These are phyloP conservation scores for Apium graveolens DNA, from an alignment of 129 eudicot species.

Conservation along the genomic window DNA sequence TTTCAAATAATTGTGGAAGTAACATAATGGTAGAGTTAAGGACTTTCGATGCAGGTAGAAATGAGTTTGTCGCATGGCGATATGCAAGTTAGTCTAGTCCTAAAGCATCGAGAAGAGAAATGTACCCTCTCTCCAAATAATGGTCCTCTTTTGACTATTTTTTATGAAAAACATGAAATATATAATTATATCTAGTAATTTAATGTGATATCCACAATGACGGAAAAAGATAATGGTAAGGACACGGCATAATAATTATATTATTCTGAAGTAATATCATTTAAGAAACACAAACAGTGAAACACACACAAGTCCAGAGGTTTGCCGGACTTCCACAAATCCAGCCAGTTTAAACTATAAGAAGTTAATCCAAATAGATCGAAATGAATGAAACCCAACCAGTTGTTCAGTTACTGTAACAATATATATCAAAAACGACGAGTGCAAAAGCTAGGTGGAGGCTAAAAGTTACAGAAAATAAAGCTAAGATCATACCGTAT, in stretches of 20 bases:
- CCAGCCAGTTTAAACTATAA: not conserved
- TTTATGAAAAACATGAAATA: not conserved
- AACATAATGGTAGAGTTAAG: not conserved
- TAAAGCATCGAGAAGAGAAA: not conserved
- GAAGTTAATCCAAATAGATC: not conserved
- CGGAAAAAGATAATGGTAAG: not conserved
- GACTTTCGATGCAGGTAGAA: not conserved
- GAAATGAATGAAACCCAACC: not conserved
- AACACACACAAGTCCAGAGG: not conserved
- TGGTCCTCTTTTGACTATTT: not conserved
- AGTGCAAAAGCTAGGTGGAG: not conserved
- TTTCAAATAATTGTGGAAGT: not conserved
- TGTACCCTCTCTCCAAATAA: not conserved
- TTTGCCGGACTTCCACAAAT: no score
- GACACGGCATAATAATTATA: not conserved
- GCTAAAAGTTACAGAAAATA: not conserved
- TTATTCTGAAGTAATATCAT: not conserved
- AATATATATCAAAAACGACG: not conserved
- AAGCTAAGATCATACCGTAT: constrained; percentile 34
- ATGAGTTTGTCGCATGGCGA: not conserved
- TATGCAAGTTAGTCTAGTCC: not conserved
- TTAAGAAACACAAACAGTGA: not conserved
- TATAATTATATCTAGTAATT: not conserved
- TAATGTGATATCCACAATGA: not conserved
- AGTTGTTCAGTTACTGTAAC: not conserved